Conservation (phyloP, 2,329 filamentous ascomycete genomes). For the Claviceps arundinis region DNA sequence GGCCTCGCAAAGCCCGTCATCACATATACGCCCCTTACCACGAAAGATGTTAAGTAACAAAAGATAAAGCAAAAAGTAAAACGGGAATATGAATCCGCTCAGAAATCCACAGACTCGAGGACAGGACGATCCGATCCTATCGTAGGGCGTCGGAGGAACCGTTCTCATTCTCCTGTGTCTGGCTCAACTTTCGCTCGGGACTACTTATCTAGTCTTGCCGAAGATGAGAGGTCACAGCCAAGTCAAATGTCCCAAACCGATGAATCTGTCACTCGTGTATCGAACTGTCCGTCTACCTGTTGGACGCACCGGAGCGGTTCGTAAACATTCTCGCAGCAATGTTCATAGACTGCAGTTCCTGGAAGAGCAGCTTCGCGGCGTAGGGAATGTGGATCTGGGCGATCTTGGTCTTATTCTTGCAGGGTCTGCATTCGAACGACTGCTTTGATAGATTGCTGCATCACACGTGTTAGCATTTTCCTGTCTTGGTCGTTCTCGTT, state of each 20-base stretch:
- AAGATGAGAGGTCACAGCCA: no score
- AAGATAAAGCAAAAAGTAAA: background rate
- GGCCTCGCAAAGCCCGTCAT: background rate
- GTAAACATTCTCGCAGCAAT: conserved; percentile 97
- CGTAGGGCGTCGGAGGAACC: no score
- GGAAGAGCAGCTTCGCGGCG: conserved; percentile 94
- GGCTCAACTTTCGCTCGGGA: no score
- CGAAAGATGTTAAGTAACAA: background rate
- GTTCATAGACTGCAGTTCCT: conserved; percentile 96
- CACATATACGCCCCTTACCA: conserved; percentile 4
- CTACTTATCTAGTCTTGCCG: no score
- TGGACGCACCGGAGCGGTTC: conserved; percentile 61
- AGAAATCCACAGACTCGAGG: background rate
- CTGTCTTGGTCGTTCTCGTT: background rate
- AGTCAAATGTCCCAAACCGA: no score
- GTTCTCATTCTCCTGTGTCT: no score
- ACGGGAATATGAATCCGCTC: background rate
- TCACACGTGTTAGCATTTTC: conserved; percentile 19
- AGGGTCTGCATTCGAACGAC: conserved; percentile 90
- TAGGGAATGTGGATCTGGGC: conserved; percentile 97
- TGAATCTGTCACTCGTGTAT: no score
- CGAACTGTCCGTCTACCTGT: conserved; percentile 34
- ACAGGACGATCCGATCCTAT: no score
- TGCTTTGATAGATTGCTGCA: conserved; percentile 82
- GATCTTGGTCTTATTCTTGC: conserved; percentile 98